Conservation (phyloP, 2,329 filamentous ascomycete genomes). For the Trichoderma pleuroti region DNA sequence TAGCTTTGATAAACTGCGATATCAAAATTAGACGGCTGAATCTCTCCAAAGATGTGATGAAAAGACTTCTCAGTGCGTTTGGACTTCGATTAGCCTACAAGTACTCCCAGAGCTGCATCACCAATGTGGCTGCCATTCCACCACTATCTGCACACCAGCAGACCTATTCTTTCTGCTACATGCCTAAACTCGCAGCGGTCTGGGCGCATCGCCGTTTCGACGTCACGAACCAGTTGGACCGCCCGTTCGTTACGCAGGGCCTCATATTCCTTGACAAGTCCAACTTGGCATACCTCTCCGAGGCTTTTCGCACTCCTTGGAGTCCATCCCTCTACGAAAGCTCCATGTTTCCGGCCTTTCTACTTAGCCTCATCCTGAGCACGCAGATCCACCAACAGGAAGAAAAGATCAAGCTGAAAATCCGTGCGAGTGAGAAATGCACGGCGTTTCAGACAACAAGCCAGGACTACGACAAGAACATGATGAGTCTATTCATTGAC, state of each 20-base stretch:
- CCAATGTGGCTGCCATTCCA: constrained; percentile 32
- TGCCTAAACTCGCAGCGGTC: constrained; percentile 37
- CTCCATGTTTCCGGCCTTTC: constrained; percentile 36
- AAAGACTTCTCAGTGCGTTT: constrained; percentile 28
- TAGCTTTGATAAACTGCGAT: constrained; percentile 29
- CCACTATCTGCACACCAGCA: constrained; percentile 15
- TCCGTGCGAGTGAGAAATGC: constrained; percentile 24
- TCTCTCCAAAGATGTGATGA: constrained; percentile 24
- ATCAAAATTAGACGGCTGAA: constrained; percentile 25
- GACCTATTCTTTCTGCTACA: constrained; percentile 35
- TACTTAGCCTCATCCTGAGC: constrained; percentile 34
- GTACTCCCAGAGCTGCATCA: constrained; percentile 35
- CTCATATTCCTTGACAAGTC: constrained; percentile 32
- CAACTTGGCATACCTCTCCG: constrained; percentile 27
- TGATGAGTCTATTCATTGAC: too few relatives aligned
- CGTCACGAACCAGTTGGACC: too few relatives aligned
- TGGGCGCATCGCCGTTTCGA: constrained; percentile 22
- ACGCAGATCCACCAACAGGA: constrained; percentile 34
- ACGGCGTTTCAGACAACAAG: too few relatives aligned
- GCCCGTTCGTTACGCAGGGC: constrained; percentile 26
- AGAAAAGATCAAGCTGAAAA: constrained; percentile 29
- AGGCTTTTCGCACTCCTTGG: constrained; percentile 30
- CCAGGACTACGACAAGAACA: too few relatives aligned
- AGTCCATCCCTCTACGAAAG: constrained; percentile 26
- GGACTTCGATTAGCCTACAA: constrained; percentile 31